A percentile compares a stretch with the other conserved stretches of the same genome.
Conservation (phyloP, 2,329 filamentous ascomycete species). For the Colletotrichum tropicicola region DNA sequence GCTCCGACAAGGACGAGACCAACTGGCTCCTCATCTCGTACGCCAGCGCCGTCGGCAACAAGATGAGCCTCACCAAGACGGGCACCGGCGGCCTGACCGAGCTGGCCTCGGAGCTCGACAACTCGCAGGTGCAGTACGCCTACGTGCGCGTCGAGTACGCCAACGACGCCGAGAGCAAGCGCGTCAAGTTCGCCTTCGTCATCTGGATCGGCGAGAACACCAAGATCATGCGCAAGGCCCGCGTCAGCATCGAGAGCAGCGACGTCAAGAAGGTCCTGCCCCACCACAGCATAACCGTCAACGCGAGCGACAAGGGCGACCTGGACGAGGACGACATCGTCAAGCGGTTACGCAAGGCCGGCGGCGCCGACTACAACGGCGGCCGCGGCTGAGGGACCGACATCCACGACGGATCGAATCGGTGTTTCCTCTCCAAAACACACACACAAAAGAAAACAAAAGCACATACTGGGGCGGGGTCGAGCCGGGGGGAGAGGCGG, state of each 20-base stretch:
- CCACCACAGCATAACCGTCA: slow-evolving; percentile 73
- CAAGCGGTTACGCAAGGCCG: slow-evolving; percentile 68
- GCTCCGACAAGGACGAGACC: slow-evolving; percentile 70
- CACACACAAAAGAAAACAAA: neutral
- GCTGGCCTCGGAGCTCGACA: slow-evolving; percentile 64
- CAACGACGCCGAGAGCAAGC: slow-evolving; percentile 74
- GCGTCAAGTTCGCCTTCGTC: slow-evolving; percentile 74
- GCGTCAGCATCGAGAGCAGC: slow-evolving; percentile 73
- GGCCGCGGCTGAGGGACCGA: slow-evolving; percentile 57
- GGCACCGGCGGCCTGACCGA: slow-evolving; percentile 69
- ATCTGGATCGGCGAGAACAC: slow-evolving; percentile 74
- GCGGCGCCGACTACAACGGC: slow-evolving; percentile 77
- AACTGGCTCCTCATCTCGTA: slow-evolving; percentile 76
- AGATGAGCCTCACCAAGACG: slow-evolving; percentile 63
- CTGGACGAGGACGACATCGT: slow-evolving; percentile 71
- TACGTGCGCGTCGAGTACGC: slow-evolving; percentile 75
- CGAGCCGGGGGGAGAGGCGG: too few relatives aligned
- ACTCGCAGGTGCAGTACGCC: slow-evolving; percentile 70
- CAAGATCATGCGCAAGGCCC: slow-evolving; percentile 75
- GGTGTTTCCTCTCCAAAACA: neutral
- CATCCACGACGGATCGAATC: neutral
- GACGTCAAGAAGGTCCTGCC: slow-evolving; percentile 69
- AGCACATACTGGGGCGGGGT: too few relatives aligned
- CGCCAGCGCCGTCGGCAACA: slow-evolving; percentile 62
- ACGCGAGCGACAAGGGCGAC: slow-evolving; percentile 68